Base-by-base conservation (phyloP, 2,329 filamentous ascomycete species). In the Claviceps africana region DNA sequence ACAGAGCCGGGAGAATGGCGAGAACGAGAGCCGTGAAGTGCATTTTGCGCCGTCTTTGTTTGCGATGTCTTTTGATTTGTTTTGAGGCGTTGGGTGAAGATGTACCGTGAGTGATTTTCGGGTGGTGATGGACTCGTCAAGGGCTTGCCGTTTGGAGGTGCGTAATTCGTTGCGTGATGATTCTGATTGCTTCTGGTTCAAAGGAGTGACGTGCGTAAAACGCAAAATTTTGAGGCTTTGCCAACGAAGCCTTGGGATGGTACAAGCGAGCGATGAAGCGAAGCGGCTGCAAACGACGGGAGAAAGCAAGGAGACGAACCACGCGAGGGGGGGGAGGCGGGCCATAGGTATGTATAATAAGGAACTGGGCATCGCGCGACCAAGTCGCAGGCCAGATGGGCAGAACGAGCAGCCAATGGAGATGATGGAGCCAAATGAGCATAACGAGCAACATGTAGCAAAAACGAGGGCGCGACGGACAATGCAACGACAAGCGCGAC, bases 1-100 rank as follows among this genome's bases (percentile, higher is more conserved):
- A 78, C 61, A 79, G 63, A 51, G 77, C 68, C 59, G 78, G 77
- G 62, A 82, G 70, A 56, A 75, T 63, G 55, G 72, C 72, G 55
- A 75, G 63, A 60, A 74, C 53, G 55, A 80, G 59, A 31, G 71
- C 65, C 46, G 64, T 62, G 58, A 70, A 59, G 47, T 69, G 53
- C 56, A 58, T 56, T 15, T 43, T 51, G 50, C 50, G 21, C 33
- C 9, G 31, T 35, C 28, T 45, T 28, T 30, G 5, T 25, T 44
- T 2, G 10, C 1, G 30, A n/a, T 45, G 2, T 15, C 8, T 44
- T 25, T 15, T 17, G n/a, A n/a, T n/a, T n/a, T n/a, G n/a, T 8
- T 6, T 28, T 7, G 13, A 15, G 48, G 3, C 31, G 22, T 10
- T 30, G 13, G 37, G 22, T 51, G 21, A 11, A n/a, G 21, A 42